phyloP scores from a whole-genome alignment of 208 protist species.

The Crithidia bombi region DNA sequence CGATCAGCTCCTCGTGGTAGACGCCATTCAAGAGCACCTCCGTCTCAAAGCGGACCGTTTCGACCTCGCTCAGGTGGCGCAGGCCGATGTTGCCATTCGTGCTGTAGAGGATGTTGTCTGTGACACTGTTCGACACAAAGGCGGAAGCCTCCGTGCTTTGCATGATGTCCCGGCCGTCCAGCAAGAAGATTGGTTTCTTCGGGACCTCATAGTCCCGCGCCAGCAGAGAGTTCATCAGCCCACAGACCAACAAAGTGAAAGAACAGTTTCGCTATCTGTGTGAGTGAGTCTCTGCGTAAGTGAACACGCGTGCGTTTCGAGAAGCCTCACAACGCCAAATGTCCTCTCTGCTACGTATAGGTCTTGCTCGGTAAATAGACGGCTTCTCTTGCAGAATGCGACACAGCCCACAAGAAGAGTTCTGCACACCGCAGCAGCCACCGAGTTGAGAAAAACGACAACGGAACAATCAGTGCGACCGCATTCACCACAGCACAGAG shows the following conservation, averaged over 20 bases:
- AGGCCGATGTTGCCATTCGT: conserved; percentile 87
- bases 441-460: too few species aligned
- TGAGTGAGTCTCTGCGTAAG: too few species aligned
- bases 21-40: conserved; percentile 82
- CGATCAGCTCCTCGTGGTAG: conserved; percentile 55
- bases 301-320: too few species aligned
- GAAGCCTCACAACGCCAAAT: too few species aligned
- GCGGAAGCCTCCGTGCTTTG: conserved; percentile 76
- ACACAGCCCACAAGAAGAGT: too few species aligned
- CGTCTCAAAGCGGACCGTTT: conserved; percentile 75
- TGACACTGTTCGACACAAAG: conserved; percentile 79
- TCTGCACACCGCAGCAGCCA: too few species aligned
- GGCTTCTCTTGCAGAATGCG: too few species aligned
- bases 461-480: too few species aligned
- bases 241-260: too few species aligned
- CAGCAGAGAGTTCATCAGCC: conserved; percentile 47
- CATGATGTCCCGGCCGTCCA: conserved; percentile 79
- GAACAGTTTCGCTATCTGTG: neutral
- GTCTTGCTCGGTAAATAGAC: too few species aligned
- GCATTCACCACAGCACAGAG: too few species aligned
- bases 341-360: too few species aligned
- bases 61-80: conserved; percentile 73
- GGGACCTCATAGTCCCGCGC: conserved; percentile 88
- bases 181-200: conserved; percentile 80
- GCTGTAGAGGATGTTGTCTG: conserved; percentile 87